A percentile compares a stretch with the other conserved stretches of the same genome.
These are phyloP conservation scores for Athelia sp. DNA, from an alignment of 1,284 basidiomycete genomes.

Conservation along the genomic window DNA sequence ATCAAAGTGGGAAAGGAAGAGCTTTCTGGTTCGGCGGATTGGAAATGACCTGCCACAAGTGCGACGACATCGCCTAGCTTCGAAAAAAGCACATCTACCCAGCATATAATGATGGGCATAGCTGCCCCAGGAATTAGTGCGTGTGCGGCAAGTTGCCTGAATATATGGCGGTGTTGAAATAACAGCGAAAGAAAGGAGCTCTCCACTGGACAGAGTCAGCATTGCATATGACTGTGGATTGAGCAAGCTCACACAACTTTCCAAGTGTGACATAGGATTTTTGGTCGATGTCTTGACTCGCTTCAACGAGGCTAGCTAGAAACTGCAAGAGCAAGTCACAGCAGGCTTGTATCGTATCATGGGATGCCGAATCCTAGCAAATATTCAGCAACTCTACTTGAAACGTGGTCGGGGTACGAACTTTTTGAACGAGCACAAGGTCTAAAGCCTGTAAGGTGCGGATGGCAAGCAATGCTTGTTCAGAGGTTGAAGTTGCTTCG, in stretches of 20 bases:
- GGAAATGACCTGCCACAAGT: slow-evolving; percentile 28
- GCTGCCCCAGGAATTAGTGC: slow-evolving; percentile 14
- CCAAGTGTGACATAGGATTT: slow-evolving; percentile 12
- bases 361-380: slow-evolving; percentile 27
- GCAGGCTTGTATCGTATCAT: slow-evolving; percentile 27
- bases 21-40: slow-evolving; percentile 8
- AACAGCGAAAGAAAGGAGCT: slow-evolving; percentile 30
- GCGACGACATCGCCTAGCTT: slow-evolving; percentile 41
- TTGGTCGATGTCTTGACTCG: background rate
- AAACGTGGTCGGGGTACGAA: slow-evolving; percentile 8
- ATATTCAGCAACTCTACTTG: background rate
- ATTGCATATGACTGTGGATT: background rate
- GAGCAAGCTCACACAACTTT: slow-evolving; percentile 15
- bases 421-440: slow-evolving; percentile 15
- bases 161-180: slow-evolving; percentile 45
- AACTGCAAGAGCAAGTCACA: slow-evolving; percentile 15
- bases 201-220: slow-evolving; percentile 14
- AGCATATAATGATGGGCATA: slow-evolving; percentile 41
- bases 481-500: no score
- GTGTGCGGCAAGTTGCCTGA: slow-evolving; percentile 37
- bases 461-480: no score
- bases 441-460: slow-evolving; percentile 7
- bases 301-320: slow-evolving; percentile 1
- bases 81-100: slow-evolving; percentile 59
- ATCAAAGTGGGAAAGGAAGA: slow-evolving; percentile 26